Conservation (phyloP, 2,329 filamentous ascomycete genomes). For the Cercospora zeina region DNA sequence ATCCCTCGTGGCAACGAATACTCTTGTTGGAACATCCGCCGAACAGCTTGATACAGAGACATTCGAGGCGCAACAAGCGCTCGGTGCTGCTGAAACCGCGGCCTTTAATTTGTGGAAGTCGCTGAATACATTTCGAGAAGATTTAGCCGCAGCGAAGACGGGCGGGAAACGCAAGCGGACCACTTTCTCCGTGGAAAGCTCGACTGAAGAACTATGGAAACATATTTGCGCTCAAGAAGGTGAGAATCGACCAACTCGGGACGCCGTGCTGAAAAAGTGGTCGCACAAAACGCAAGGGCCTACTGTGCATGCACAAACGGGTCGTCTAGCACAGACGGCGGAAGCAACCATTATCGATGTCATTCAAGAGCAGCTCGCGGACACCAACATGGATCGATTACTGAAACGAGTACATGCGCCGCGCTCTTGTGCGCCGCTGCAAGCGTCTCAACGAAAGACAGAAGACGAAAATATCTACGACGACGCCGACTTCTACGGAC, state of each 20-base stretch:
- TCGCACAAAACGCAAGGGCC: conserved; percentile 71
- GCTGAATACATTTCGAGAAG: conserved; percentile 67
- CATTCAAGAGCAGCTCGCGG: conserved; percentile 67
- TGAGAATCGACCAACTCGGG: conserved; percentile 60
- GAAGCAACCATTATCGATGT: conserved; percentile 68
- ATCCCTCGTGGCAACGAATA: conserved; percentile 78
- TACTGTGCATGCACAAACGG: conserved; percentile 57
- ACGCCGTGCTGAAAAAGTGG: conserved; percentile 83
- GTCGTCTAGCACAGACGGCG: conserved; percentile 60
- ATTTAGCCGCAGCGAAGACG: conserved; percentile 55
- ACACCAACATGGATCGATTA: conserved; percentile 59
- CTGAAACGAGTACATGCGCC: conserved; percentile 68
- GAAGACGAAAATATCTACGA: conserved; percentile 74
- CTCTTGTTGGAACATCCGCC: conserved; percentile 52
- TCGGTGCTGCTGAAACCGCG: conserved; percentile 81
- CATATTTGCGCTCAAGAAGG: conserved; percentile 68
- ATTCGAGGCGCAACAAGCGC: conserved; percentile 45
- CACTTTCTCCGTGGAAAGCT: conserved; percentile 55
- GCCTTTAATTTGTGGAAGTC: conserved; percentile 83
- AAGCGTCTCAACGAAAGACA: conserved; percentile 50
- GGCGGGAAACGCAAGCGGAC: conserved; percentile 62
- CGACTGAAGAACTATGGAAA: conserved; percentile 69
- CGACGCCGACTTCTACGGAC: conserved; percentile 91
- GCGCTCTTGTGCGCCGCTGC: conserved; percentile 73
- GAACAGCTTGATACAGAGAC: conserved; percentile 45